phyloP scores from a whole-genome alignment of 2,329 filamentous ascomycete genomes.

The Xylariomycetidae sp. region DNA sequence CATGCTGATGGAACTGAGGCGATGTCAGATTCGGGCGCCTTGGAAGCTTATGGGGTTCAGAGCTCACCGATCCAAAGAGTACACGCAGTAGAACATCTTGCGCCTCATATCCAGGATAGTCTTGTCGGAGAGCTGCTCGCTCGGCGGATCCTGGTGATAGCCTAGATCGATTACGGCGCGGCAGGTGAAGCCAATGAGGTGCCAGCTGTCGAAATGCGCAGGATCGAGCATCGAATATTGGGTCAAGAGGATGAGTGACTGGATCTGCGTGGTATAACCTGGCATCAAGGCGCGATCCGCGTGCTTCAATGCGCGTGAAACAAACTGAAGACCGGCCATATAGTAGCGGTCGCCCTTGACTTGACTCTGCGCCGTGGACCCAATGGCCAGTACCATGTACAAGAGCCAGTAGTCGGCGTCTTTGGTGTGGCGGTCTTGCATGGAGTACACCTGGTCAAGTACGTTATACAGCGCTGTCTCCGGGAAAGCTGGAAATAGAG shows the following conservation, averaged over 20 bases:
- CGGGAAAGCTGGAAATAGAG: conserved; percentile 74
- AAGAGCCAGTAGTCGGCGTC: conserved; percentile 78
- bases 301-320: conserved; percentile 62
- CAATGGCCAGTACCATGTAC: conserved; percentile 83
- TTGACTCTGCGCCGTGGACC: conserved; percentile 67
- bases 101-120: conserved; percentile 70
- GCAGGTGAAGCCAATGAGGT: conserved; percentile 83
- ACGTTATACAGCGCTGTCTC: conserved; percentile 73
- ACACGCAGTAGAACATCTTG: conserved; percentile 84
- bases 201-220: conserved; percentile 89
- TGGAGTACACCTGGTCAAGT: conserved; percentile 75
- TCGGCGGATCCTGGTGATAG: conserved; percentile 83
- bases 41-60: too few species aligned
- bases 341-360: conserved; percentile 61
- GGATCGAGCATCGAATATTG: conserved; percentile 89
- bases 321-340: conserved; percentile 48
- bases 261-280: conserved; percentile 78
- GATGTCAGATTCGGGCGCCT: conserved; percentile 3
- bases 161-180: conserved; percentile 85
- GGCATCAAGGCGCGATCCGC: conserved; percentile 80
- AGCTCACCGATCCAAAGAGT: conserved; percentile 74
- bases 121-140: conserved; percentile 61
- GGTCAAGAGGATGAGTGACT: conserved; percentile 78
- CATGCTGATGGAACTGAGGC: conserved; percentile 62
- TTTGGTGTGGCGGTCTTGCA: conserved; percentile 55